Evolutionary conservation across 1,284 basidiomycete species (phyloP).

Genomic region (Apiotrichum akiyoshidainum): DNA sequence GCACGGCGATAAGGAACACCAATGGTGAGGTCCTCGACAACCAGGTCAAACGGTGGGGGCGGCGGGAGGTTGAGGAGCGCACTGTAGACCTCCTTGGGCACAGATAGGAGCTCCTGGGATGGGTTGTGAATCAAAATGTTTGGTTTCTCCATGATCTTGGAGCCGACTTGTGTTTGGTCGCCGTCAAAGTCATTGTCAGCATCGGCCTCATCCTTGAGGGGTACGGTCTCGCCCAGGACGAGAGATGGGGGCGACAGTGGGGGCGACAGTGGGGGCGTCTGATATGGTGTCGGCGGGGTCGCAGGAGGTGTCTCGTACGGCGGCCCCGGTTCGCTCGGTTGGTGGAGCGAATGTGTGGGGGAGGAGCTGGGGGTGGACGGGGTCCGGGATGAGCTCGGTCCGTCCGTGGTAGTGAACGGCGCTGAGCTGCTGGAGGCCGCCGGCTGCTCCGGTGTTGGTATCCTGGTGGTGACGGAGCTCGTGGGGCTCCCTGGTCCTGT

Average conservation of each 20-base stretch:
- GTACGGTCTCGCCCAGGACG: neutral
- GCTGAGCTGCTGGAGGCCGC: no score
- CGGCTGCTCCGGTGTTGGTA: no score
- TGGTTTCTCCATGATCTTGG: no score
- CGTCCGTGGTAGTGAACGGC: no score
- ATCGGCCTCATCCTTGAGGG: neutral
- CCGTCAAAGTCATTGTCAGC: no score
- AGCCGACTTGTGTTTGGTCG: neutral
- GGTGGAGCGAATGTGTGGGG: neutral
- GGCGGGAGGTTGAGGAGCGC: conserved; percentile 46
- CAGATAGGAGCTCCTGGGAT: neutral
- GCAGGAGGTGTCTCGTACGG: neutral
- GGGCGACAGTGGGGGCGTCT: neutral
- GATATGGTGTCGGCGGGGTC: neutral
- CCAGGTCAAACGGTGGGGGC: conserved; percentile 46
- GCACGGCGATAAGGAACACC: conserved; percentile 39
- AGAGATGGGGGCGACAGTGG: no score
- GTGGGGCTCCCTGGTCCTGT: no score
- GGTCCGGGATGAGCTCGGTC: no score
- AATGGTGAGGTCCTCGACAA: conserved; percentile 43
- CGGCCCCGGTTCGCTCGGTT: neutral
- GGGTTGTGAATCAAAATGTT: neutral
- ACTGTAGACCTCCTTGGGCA: neutral
- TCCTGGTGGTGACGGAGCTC: no score
- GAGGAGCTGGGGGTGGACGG: no score